Evolutionary conservation across 2,329 filamentous ascomycete species (phyloP).

Genomic region (Epichloe typhina): DNA sequence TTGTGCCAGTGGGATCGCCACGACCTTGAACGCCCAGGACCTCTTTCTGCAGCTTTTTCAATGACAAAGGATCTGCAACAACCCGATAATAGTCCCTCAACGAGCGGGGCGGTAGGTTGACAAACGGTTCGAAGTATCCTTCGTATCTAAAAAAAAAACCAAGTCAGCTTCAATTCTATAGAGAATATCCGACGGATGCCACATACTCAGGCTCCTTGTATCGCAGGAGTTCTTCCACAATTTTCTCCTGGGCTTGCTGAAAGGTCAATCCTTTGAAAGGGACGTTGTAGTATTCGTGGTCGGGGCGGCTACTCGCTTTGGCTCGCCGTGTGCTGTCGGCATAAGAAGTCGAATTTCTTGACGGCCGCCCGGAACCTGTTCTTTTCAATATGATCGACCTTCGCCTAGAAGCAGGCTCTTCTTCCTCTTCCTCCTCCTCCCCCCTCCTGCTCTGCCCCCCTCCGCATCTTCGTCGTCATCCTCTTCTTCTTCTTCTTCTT

Average conservation of each 20-base stretch:
- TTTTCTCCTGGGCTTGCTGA: conserved; percentile 76
- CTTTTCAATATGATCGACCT: conserved; percentile 27
- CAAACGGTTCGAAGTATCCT: conserved; percentile 60
- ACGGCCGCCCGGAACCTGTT: conserved; percentile 19
- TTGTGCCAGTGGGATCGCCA: conserved; percentile 46
- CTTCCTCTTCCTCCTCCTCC: conserved; percentile 17
- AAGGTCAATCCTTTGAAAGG: conserved; percentile 63
- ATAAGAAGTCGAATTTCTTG: conserved; percentile 20
- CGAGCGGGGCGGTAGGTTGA: conserved; percentile 61
- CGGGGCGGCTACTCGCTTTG: conserved; percentile 29
- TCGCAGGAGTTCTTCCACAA: conserved; percentile 62
- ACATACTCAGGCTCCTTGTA: conserved; percentile 52
- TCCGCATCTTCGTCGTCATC: conserved; percentile 15
- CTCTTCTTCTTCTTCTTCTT: conserved; percentile 10
- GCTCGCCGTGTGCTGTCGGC: conserved; percentile 21
- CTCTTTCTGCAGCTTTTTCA: conserved; percentile 65
- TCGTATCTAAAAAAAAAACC: conserved; percentile 40
- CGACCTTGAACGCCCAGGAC: conserved; percentile 61
- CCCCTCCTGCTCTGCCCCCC: conserved; percentile 12
- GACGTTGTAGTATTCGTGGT: conserved; percentile 40
- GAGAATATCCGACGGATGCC: neutral
- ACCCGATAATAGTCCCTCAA: conserved; percentile 79
- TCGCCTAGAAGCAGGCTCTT: conserved; percentile 20
- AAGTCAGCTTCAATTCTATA: conserved; percentile 9
- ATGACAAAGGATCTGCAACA: conserved; percentile 67